Conservation (phyloP, 2,329 filamentous ascomycete genomes). For the Geosmithia flava region DNA sequence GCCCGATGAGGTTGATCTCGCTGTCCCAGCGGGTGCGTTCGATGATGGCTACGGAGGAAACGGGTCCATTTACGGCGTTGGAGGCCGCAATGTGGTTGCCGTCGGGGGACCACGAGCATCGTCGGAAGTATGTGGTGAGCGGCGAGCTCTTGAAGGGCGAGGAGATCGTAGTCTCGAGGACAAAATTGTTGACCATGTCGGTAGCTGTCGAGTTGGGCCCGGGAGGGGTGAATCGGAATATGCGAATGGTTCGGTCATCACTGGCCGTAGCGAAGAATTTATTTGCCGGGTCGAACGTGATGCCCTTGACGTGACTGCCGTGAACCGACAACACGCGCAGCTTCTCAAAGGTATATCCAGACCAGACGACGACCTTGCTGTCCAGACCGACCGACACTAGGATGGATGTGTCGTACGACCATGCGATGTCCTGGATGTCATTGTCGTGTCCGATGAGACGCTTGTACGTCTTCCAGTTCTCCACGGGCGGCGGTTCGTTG, state of each 20-base stretch:
- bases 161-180: slow-evolving; percentile 82
- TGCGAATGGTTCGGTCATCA: slow-evolving; percentile 92
- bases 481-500: slow-evolving; percentile 82
- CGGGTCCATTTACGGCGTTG: slow-evolving; percentile 93
- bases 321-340: slow-evolving; percentile 87
- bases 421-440: slow-evolving; percentile 94
- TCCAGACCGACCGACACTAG: slow-evolving; percentile 92
- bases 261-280: slow-evolving; percentile 98
- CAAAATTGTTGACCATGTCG: slow-evolving; percentile 94
- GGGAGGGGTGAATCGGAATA: slow-evolving; percentile 89
- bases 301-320: slow-evolving; percentile 96
- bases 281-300: slow-evolving; percentile 96
- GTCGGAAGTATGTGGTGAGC: slow-evolving; percentile 88
- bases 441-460: slow-evolving; percentile 95
- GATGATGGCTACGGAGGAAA: slow-evolving; percentile 93
- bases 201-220: slow-evolving; percentile 84
- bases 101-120: slow-evolving; percentile 96
- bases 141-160: slow-evolving; percentile 83
- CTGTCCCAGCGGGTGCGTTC: slow-evolving; percentile 87
- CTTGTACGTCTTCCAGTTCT: slow-evolving; percentile 96
- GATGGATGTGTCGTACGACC: slow-evolving; percentile 93
- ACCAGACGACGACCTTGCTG: slow-evolving; percentile 98
- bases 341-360: slow-evolving; percentile 94
- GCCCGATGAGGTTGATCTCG: slow-evolving; percentile 93
- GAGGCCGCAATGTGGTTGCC: slow-evolving; percentile 94